phyloP scores from a whole-genome alignment of 257 asterid species.

The Jacaranda mimosifolia region DNA sequence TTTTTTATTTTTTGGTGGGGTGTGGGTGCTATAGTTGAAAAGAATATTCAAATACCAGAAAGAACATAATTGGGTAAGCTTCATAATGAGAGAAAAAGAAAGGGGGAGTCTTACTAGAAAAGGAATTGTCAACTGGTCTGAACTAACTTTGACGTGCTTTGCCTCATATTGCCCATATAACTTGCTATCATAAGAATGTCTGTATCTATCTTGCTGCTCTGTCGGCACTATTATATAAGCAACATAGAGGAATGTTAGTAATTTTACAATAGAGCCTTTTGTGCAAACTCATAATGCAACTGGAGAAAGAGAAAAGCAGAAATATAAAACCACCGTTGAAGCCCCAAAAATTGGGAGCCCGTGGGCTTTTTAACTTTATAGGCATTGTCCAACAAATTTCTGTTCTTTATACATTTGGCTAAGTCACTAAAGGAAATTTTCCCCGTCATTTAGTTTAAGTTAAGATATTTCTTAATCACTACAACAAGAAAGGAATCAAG shows the following conservation, averaged over 20 bases:
- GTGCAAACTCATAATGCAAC: conserved; percentile 21
- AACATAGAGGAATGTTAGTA: conserved; percentile 39
- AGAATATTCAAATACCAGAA: neutral
- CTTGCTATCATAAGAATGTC: conserved; percentile 73
- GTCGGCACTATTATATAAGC: conserved; percentile 52
- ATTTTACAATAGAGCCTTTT: neutral
- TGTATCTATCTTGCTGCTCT: conserved; percentile 69
- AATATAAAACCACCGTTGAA: conserved; percentile 8
- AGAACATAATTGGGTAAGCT: conserved; percentile 5
- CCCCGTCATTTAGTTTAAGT: neutral
- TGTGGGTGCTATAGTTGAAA: neutral
- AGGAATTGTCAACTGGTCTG: neutral
- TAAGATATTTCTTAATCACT: neutral
- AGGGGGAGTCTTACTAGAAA: neutral
- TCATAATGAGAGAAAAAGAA: neutral
- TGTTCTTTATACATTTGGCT: neutral
- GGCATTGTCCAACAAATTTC: neutral
- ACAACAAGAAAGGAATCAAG: neutral
- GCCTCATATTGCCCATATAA: conserved; percentile 66
- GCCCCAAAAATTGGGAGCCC: neutral
- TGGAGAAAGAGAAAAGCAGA: neutral
- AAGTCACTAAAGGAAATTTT: neutral
- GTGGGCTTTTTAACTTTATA: neutral
- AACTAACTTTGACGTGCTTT: conserved; percentile 73
- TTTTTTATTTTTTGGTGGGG: too few relatives aligned